phyloP scores from a whole-genome alignment of 2,329 filamentous ascomycete species.

The Pseudocercospora vitis region DNA sequence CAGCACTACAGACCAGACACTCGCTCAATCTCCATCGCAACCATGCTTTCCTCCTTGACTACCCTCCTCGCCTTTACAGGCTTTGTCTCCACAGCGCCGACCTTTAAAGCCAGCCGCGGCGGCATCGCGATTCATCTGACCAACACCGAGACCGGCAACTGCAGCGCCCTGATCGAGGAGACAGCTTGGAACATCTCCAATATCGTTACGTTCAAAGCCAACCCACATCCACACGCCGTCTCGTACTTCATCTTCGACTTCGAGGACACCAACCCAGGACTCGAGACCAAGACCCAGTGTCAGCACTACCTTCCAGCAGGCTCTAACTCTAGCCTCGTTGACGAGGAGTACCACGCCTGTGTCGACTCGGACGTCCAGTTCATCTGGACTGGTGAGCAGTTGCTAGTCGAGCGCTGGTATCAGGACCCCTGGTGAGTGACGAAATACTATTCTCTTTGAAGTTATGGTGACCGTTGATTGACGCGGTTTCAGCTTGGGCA shows the following conservation, averaged over 20 bases:
- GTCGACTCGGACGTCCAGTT: slow-evolving; percentile 27
- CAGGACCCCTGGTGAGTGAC: slow-evolving; percentile 27
- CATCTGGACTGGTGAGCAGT: slow-evolving; percentile 19
- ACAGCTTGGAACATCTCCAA: slow-evolving; percentile 28
- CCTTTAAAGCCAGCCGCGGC: slow-evolving; percentile 8
- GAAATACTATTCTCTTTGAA: neutral
- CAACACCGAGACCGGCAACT: slow-evolving; percentile 14
- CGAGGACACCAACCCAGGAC: slow-evolving; percentile 31
- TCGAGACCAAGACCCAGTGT: slow-evolving; percentile 32
- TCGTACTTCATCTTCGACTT: slow-evolving; percentile 31
- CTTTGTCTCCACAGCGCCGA: slow-evolving; percentile 4
- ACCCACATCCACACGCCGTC: slow-evolving; percentile 5
- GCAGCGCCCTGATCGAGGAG: slow-evolving; percentile 22
- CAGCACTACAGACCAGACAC: neutral
- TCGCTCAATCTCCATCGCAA: neutral
- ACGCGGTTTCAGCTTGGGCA: slow-evolving; percentile 19
- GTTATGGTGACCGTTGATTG: neutral
- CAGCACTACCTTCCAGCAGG: slow-evolving; percentile 9
- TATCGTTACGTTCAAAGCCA: slow-evolving; percentile 25
- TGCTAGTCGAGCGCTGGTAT: slow-evolving; percentile 29
- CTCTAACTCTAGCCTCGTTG: slow-evolving; percentile 14
- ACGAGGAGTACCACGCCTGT: slow-evolving; percentile 27
- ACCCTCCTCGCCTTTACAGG: slow-evolving; percentile 5
- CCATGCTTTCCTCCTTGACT: slow-evolving; percentile 5
- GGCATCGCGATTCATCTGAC: slow-evolving; percentile 18